Conservation (phyloP, 139 green algal species). For the Protoeuglena noctilucae region DNA sequence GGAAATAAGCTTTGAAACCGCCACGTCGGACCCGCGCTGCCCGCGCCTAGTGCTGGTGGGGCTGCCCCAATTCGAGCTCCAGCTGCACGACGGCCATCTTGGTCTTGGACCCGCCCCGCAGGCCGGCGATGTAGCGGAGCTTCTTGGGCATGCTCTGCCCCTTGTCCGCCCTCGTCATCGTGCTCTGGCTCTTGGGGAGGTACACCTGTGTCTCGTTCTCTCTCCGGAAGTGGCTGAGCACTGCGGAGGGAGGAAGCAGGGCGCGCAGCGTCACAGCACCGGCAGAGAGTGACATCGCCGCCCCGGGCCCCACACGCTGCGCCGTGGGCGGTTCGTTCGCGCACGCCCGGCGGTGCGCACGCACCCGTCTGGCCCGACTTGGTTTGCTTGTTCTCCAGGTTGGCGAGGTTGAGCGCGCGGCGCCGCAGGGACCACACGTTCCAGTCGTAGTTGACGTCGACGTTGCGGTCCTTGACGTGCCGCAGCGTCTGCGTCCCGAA, state of each 20-base stretch:
- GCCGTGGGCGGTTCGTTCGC: too few species aligned
- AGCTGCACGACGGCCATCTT: slow-evolving; percentile 49
- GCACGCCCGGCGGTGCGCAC: too few species aligned
- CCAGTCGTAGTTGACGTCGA: slow-evolving; percentile 43
- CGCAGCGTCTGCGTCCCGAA: slow-evolving; percentile 25
- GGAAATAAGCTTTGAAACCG: too few species aligned
- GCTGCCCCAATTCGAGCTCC: slow-evolving; percentile 51
- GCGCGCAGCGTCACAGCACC: too few species aligned
- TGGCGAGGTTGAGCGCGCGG: slow-evolving; percentile 30
- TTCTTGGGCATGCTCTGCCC: slow-evolving; percentile 45
- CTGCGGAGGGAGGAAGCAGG: too few species aligned
- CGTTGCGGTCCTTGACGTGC: slow-evolving; percentile 42
- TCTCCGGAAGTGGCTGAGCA: slow-evolving; percentile 37
- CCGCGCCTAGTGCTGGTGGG: slow-evolving; percentile 46
- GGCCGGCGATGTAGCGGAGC: slow-evolving; percentile 39
- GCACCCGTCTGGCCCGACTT: slow-evolving; percentile 40
- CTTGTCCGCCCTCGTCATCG: slow-evolving; percentile 27
- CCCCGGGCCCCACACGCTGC: too few species aligned
- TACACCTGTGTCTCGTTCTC: slow-evolving; percentile 44
- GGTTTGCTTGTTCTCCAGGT: slow-evolving; percentile 45
- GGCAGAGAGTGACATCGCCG: too few species aligned
- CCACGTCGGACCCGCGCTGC: too few species aligned
- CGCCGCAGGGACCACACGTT: slow-evolving; percentile 56
- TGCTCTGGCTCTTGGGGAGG: slow-evolving; percentile 24
- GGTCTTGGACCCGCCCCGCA: slow-evolving; percentile 30